These are phyloP conservation scores for Hypomontagnella monticulosa DNA, from an alignment of 495 filamentous ascomycete genomes.

Conservation along the genomic window DNA sequence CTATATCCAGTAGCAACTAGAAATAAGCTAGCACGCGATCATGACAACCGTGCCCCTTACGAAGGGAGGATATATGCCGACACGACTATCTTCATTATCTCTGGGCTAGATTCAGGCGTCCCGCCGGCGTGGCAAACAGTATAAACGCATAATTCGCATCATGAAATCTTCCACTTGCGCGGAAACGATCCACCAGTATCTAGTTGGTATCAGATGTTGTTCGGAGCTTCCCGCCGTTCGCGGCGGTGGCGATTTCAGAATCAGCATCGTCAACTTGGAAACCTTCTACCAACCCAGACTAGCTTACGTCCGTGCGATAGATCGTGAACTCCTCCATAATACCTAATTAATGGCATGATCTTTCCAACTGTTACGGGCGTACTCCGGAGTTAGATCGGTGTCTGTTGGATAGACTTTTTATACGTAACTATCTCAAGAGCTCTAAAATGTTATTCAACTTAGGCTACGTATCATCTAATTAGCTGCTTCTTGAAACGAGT, in stretches of 20 bases:
- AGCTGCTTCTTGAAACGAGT: no score
- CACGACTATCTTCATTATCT: no score
- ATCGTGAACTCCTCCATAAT: neutral
- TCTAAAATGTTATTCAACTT: no score
- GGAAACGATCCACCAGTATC: no score
- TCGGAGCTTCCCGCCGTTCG: neutral
- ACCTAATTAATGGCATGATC: neutral
- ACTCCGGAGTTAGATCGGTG: constrained; percentile 14
- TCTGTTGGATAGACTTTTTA: constrained; percentile 18
- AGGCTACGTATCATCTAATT: no score
- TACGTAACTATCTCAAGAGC: neutral
- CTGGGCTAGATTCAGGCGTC: neutral
- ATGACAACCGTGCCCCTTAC: no score
- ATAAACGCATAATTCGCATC: neutral
- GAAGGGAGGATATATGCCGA: no score
- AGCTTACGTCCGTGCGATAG: neutral
- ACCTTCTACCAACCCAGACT: no score
- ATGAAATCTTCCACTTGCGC: neutral
- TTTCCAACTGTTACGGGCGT: constrained; percentile 11
- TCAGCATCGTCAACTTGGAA: no score
- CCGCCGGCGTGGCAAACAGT: neutral
- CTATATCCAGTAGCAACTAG: no score
- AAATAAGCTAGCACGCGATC: no score
- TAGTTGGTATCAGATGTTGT: neutral
- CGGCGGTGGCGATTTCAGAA: no score